Percentiles rank a stretch among this genome's conserved stretches.
Evolutionary conservation across 2,329 filamentous ascomycete species (phyloP).

Genomic region (Claviceps sp.): DNA sequence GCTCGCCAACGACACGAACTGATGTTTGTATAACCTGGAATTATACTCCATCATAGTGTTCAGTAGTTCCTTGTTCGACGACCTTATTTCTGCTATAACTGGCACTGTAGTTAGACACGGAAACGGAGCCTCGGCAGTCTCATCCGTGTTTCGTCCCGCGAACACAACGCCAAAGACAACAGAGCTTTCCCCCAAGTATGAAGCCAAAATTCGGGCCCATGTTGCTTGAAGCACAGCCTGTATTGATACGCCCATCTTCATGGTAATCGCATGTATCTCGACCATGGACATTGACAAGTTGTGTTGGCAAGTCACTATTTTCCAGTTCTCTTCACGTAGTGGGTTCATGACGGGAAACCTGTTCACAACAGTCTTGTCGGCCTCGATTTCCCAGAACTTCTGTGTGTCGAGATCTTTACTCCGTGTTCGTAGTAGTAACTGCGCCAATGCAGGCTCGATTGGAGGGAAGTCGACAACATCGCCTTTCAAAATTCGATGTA

Average conservation of each 20-base stretch:
- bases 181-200: conserved; percentile 60
- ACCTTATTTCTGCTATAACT: conserved; percentile 42
- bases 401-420: conserved; percentile 22
- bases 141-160: conserved; percentile 54
- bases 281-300: conserved; percentile 25
- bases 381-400: conserved; percentile 50
- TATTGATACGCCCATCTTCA: conserved; percentile 49
- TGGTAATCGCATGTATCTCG: conserved; percentile 42
- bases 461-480: conserved; percentile 4
- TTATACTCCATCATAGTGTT: conserved; percentile 52
- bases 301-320: conserved; percentile 20
- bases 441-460: conserved; percentile 24
- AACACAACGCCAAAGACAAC: conserved; percentile 72
- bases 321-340: conserved; percentile 26
- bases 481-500: conserved; percentile 24
- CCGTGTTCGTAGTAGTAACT: conserved; percentile 25
- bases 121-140: conserved; percentile 48
- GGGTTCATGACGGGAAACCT: conserved; percentile 69
- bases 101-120: conserved; percentile 78
- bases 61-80: conserved; percentile 44
- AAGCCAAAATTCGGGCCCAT: conserved; percentile 62
- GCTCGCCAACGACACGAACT: conserved; percentile 55
- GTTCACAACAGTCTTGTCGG: conserved; percentile 42
- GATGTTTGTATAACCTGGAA: conserved; percentile 49
- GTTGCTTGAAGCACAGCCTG: conserved; percentile 65